A percentile compares a stretch with the other conserved stretches of the same genome.
Evolutionary conservation across 805 yeast genomes (phyloP).

Genomic region (Diddensiella santjacobensis): DNA sequence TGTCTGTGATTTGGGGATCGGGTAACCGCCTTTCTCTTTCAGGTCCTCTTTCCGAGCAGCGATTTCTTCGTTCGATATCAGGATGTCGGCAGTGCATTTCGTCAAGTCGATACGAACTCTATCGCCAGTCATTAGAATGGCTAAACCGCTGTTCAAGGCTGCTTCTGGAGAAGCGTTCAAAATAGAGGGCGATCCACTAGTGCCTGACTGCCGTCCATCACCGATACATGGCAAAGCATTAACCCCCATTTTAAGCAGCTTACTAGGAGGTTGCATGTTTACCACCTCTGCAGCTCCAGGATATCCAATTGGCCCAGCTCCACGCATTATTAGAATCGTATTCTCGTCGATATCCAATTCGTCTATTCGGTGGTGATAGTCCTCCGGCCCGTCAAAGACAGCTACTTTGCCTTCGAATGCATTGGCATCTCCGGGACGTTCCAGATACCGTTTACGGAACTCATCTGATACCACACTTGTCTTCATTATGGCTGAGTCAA

Average conservation of each 20-base stretch:
- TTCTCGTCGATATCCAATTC: slow-evolving; percentile 21
- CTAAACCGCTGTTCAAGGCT: slow-evolving; percentile 25
- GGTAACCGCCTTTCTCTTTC: slow-evolving; percentile 13
- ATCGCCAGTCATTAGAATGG: slow-evolving; percentile 26
- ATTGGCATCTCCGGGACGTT: slow-evolving; percentile 27
- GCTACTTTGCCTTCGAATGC: slow-evolving; percentile 29
- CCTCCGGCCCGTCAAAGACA: slow-evolving; percentile 31
- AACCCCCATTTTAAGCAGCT: slow-evolving; percentile 22
- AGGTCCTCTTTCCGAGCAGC: slow-evolving; percentile 16
- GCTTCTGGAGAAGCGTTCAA: slow-evolving; percentile 23
- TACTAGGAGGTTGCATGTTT: slow-evolving; percentile 28
- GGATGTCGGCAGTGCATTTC: slow-evolving; percentile 25
- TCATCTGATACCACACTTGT: slow-evolving; percentile 27
- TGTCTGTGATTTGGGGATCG: slow-evolving; percentile 26
- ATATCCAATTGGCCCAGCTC: slow-evolving; percentile 29
- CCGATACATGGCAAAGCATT: slow-evolving; percentile 27
- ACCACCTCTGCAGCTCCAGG: slow-evolving; percentile 31
- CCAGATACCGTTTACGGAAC: slow-evolving; percentile 22
- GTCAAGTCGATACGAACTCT: slow-evolving; percentile 24
- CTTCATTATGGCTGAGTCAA: slow-evolving; percentile 31
- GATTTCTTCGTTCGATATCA: slow-evolving; percentile 21
- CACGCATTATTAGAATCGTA: slow-evolving; percentile 28
- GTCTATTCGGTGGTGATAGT: slow-evolving; percentile 24
- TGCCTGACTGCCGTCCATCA: slow-evolving; percentile 30
- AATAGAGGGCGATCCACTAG: slow-evolving; percentile 29